Conservation (phyloP, 2,329 filamentous ascomycete genomes). For the Penicillium decumbens region DNA sequence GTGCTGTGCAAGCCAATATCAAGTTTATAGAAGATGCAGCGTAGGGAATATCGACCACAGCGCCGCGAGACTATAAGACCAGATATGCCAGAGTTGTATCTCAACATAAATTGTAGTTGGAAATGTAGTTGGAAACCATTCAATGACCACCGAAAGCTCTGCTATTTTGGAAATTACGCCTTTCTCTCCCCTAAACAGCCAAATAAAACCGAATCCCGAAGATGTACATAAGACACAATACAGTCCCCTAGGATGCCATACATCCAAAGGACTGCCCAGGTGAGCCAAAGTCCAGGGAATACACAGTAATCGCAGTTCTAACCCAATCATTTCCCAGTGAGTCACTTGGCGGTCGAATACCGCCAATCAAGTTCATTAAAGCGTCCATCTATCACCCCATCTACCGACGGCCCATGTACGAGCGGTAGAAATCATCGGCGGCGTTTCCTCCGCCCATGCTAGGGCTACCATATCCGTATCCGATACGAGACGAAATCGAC, state of each 20-base stretch:
- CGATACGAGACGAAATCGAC: conserved; percentile 43
- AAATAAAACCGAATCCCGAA: not conserved
- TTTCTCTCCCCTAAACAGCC: not conserved
- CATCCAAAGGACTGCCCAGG: not conserved
- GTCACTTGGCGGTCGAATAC: conserved; percentile 21
- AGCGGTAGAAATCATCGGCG: conserved; percentile 85
- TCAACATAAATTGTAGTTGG: not conserved
- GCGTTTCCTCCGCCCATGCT: conserved; percentile 53
- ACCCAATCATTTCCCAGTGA: conserved; percentile 1
- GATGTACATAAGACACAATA: conserved; percentile 5
- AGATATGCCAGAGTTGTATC: not conserved
- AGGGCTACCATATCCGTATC: conserved; percentile 35
- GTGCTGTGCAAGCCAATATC: not conserved
- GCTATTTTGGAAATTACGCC: conserved; percentile 1
- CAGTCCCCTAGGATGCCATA: conserved; percentile 1
- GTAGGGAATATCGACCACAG: not conserved
- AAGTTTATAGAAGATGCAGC: not conserved
- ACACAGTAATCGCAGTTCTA: not conserved
- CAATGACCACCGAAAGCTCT: not conserved
- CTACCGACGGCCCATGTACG: conserved; percentile 71
- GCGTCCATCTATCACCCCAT: conserved; percentile 27
- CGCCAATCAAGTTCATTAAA: conserved; percentile 24
- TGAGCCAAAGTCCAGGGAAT: not conserved
- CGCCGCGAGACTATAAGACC: not conserved
- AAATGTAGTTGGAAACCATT: not conserved